These are phyloP conservation scores for Geotrichum australiense DNA, from an alignment of 1,139 yeast genomes.

Conservation along the genomic window DNA sequence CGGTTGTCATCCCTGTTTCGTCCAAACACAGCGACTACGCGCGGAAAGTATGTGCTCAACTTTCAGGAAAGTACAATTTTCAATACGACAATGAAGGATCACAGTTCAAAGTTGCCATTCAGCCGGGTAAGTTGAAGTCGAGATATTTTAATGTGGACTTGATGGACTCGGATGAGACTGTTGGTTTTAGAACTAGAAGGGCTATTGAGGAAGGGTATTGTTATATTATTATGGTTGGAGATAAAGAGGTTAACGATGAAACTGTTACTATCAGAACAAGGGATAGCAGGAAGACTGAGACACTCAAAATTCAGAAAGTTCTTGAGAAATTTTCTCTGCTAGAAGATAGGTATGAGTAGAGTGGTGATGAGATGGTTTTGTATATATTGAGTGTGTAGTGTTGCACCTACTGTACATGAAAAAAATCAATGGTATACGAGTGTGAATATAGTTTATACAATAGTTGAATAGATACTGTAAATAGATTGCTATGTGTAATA, in stretches of 20 bases:
- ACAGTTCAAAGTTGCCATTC: conserved; percentile 10
- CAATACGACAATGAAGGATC: background rate
- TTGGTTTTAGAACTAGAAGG: conserved; percentile 74
- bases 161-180: conserved; percentile 67
- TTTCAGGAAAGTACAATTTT: conserved; percentile 40
- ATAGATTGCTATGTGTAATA: too few species aligned
- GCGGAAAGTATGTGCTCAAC: conserved; percentile 38
- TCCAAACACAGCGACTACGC: conserved; percentile 52
- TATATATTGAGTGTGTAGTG: background rate
- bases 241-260: conserved; percentile 60
- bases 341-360: conserved; percentile 24
- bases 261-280: conserved; percentile 64
- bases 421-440: too few species aligned
- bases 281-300: conserved; percentile 42
- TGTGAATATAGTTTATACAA: too few species aligned
- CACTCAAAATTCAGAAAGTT: conserved; percentile 28
- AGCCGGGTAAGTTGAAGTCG: conserved; percentile 40
- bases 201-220: conserved; percentile 73
- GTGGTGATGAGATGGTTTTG: too few species aligned
- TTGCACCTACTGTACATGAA: too few species aligned
- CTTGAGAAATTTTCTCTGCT: conserved; percentile 24
- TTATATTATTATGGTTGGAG: conserved; percentile 79
- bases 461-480: too few species aligned
- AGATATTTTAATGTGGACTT: conserved; percentile 68
- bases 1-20: conserved; percentile 75